Evolutionary conservation across 2,329 filamentous ascomycete genomes (phyloP), one percentile per base, ranked within the genome.

Genomic region (Aschersonia sp.): DNA sequence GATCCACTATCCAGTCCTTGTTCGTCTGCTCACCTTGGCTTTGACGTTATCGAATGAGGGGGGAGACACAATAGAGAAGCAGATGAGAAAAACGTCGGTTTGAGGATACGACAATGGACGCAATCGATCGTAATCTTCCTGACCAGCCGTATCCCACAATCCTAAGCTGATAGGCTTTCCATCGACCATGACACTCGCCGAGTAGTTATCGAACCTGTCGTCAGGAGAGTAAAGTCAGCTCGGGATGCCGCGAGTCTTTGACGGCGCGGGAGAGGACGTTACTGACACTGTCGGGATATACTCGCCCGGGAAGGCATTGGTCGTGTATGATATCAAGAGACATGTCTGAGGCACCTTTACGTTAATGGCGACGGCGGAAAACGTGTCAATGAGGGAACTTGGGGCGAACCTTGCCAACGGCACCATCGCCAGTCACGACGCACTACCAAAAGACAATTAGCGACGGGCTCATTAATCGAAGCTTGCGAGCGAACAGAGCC

Each of bases 281-380:
- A 75, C 84, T 68, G 72, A 92, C 85, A 98, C 92, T 59, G 92
- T 98, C 56, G 92, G 92, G 59, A 98, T 97, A 70, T 98, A 98
- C 76, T 98, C 92, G 68, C 92, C 92, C n/a, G 92, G 92, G 67
- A 98, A 98, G 55, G 92, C 92, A 73, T 97, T 98, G 54, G 92
- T 98, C 54, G 92, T 97, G 73, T 98, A 98, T 47, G 91, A 97
- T 66, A 98, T 98, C 60, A 98, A 82, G 51, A 98, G 82, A 75
- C 92, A 98, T 76, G 92, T 98, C 91, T 96, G 52, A 4, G 35
- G 7, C 35, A 38, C 7, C 35, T 38, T 38, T 38, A 12, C 35
- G 35, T 20, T 20, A 20, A 2, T 38, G 35, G 35, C 12, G 7
- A 12, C 35, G 35, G 35, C 35, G 35, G 12, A 38, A 7, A 38